Base-by-base conservation (phyloP, 495 filamentous ascomycete species). In the Talaromyces wortmannii region DNA sequence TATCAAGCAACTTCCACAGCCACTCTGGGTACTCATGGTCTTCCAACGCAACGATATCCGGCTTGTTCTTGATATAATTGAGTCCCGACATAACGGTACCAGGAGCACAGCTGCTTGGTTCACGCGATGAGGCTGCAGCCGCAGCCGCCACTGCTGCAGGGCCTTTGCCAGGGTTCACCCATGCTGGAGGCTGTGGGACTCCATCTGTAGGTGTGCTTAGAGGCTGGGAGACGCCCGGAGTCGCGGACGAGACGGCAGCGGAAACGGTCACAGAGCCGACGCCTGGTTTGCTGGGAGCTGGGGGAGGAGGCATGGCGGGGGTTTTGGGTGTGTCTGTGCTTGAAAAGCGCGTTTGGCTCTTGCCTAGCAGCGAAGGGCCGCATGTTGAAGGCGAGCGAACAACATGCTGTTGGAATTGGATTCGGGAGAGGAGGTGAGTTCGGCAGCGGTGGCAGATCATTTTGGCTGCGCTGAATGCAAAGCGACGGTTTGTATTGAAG, bases 21-120 rank as follows among this genome's bases (percentile, higher is more conserved):
- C 94, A 98, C 11, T 76, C 79, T 13, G 94, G 94, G 73, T 98
- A 98, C 53, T 90, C 91, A 32, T 80, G 72, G 66, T 98, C 94
- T 52, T 86, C 80, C 61, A 83, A 73, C 31, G 94, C 94, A 10
- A 95, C 60, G 5, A 83, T 68, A 55, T 83, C 80, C 0, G 84
- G 83, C 64, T 90, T 84, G 42, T 78, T 78, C 75, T 96, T 97
- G 63, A 95, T 74, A 74, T 94, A 96, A 68, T 91, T 95, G 57
- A 98, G 77, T 6, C 91, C 90, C 31, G 76, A 83, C 52, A 98
- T 64, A 33, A 78, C 71, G 3, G 88, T 91, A 16, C 94, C 94
- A 3, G 84, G 83, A 0, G 78, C 69, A 48, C 85, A 85, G 45
- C 70, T 82, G 50, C 80, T 83, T 4, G 61, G 60, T 42, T 65